phyloP scores from a whole-genome alignment of 169 alveolate genomes.

The Cryptosporidium viatorum region DNA sequence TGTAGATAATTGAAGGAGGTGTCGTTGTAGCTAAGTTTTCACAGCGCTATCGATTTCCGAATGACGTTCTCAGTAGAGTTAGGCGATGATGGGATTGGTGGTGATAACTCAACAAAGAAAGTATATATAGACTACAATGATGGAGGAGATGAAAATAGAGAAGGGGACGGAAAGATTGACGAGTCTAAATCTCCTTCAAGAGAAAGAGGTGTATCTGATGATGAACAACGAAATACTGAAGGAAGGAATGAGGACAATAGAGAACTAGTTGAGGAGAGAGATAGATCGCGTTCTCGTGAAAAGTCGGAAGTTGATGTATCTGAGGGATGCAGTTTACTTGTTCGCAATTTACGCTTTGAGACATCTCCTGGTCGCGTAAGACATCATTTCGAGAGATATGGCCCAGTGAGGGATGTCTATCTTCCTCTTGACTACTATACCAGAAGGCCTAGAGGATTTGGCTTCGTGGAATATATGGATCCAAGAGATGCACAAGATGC shows the following conservation, averaged over 20 bases:
- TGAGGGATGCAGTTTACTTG: conserved; percentile 84
- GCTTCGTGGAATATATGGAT: conserved; percentile 90
- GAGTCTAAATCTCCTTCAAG: conserved; percentile 60
- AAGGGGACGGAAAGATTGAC: conserved; percentile 17
- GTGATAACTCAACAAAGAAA: conserved; percentile 40
- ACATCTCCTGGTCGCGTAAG: conserved; percentile 88
- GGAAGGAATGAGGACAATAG: conserved; percentile 71
- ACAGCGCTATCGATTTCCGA: conserved; percentile 3
- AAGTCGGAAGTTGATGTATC: conserved; percentile 63
- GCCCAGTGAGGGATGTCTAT: conserved; percentile 91
- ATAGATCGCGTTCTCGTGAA: conserved; percentile 45
- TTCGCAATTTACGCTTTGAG: conserved; percentile 84
- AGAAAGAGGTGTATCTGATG: conserved; percentile 16
- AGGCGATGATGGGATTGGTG: conserved; percentile 36
- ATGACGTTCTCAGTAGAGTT: conserved; percentile 29
- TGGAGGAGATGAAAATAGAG: conserved; percentile 23
- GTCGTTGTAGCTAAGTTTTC: conserved; percentile 1
- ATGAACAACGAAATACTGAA: conserved; percentile 27
- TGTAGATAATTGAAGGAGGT: neutral
- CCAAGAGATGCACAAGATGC: conserved; percentile 90
- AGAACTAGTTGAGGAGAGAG: neutral
- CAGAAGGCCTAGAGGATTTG: conserved; percentile 91
- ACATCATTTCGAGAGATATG: conserved; percentile 84
- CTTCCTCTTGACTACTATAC: conserved; percentile 92
- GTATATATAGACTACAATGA: conserved; percentile 55